Percentiles rank a stretch among this genome's conserved stretches.
phyloP scores from a whole-genome alignment of 208 protist genomes.

The Tritrichomonas musculus region DNA sequence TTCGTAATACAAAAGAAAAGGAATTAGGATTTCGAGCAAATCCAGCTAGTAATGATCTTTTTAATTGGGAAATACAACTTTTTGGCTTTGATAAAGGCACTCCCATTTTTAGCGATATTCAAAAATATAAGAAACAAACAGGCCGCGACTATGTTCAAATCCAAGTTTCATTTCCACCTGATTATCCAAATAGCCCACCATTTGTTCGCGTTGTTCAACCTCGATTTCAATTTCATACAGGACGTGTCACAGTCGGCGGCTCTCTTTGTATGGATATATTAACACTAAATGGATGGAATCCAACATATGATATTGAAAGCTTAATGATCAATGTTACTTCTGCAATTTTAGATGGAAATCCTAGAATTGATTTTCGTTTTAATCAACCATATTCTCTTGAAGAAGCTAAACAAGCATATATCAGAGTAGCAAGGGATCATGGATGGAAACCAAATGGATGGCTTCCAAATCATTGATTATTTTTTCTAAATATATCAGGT shows the following conservation, averaged over 20 bases:
- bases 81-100: neutral
- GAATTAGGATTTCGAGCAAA: neutral
- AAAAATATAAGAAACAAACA: neutral
- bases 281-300: slow-evolving; percentile 9
- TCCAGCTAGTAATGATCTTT: neutral
- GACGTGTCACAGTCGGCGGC: slow-evolving; percentile 34
- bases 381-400: neutral
- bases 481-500: too few relatives aligned
- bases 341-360: neutral
- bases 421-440: neutral
- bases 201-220: slow-evolving; percentile 39
- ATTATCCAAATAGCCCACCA: slow-evolving; percentile 36
- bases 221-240: slow-evolving; percentile 38
- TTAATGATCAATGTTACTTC: neutral
- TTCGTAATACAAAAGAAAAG: neutral
- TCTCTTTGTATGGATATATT: slow-evolving; percentile 36
- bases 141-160: neutral
- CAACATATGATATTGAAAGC: neutral
- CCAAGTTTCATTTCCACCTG: neutral
- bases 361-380: neutral
- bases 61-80: neutral
- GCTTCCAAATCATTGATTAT: neutral
- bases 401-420: neutral
- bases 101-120: neutral
- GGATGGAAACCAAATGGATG: neutral